Evolutionary conservation across 164 flowering plant genomes (phyloP).

Genomic region (Sextonia rubra): DNA sequence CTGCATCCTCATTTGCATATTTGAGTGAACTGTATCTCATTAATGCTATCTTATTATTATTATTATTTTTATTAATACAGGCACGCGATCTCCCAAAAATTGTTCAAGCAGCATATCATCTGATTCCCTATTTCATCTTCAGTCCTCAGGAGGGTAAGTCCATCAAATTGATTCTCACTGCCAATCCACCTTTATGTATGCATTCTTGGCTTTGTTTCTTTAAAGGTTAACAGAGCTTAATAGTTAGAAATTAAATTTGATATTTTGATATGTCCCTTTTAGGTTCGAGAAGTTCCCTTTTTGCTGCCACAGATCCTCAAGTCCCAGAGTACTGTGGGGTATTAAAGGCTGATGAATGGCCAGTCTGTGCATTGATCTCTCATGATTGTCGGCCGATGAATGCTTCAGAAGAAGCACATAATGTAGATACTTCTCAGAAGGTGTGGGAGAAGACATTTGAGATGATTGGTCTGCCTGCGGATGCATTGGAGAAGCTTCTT

Average conservation of each 20-base stretch:
- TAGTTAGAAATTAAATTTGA: too few species aligned
- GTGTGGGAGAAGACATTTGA: conserved; percentile 97
- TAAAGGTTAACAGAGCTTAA: background rate
- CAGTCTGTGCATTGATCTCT: conserved; percentile 78
- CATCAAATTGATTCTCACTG: background rate
- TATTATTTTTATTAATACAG: conserved; percentile 34
- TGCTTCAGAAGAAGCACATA: conserved; percentile 94
- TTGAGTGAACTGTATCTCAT: background rate
- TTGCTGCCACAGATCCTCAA: conserved; percentile 94
- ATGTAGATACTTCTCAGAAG: conserved; percentile 49
- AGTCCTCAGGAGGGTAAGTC: conserved; percentile 73
- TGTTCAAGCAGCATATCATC: conserved; percentile 74
- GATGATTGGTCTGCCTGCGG: conserved; percentile 79
- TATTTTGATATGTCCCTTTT: conserved; percentile 8
- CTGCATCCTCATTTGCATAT: background rate
- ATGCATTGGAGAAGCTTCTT: conserved; percentile 75
- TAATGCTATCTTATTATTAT: background rate
- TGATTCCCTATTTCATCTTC: conserved; percentile 86
- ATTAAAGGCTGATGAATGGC: conserved; percentile 90
- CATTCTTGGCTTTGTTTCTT: background rate
- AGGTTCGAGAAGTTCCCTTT: conserved; percentile 93
- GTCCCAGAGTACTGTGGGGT: conserved; percentile 74
- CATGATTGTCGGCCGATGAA: conserved; percentile 86
- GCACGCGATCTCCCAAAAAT: conserved; percentile 86
- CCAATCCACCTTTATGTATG: background rate